A percentile compares a stretch with the other conserved stretches of the same genome.
phyloP scores from a whole-genome alignment of 2,329 filamentous ascomycete species.

The Trichoderma breve region DNA sequence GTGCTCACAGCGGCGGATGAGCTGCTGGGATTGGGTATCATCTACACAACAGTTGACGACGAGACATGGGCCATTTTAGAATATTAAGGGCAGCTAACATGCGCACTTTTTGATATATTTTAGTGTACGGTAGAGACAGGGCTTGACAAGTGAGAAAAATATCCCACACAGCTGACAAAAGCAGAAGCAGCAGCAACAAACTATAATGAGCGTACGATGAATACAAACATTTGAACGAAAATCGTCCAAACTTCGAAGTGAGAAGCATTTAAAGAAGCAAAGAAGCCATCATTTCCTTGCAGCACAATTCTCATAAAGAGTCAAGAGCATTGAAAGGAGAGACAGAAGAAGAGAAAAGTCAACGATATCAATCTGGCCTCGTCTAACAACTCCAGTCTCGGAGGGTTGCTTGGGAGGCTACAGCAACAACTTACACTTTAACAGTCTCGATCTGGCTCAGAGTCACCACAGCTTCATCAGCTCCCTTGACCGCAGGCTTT shows the following conservation, averaged over 20 bases:
- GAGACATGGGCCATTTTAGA: conserved; percentile 87
- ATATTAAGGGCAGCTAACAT: conserved; percentile 1
- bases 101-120: neutral
- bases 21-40: conserved; percentile 67
- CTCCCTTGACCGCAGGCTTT: conserved; percentile 23
- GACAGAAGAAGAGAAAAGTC: neutral
- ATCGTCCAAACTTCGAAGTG: neutral
- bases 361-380: neutral
- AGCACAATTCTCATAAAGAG: neutral
- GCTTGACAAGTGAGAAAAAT: neutral
- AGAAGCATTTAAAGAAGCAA: neutral
- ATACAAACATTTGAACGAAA: neutral
- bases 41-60: conserved; percentile 91
- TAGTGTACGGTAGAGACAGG: conserved; percentile 16
- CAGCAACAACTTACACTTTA: conserved; percentile 7
- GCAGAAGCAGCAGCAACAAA: neutral
- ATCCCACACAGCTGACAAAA: neutral
- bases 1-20: conserved; percentile 80
- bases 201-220: neutral
- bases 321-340: neutral
- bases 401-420: neutral
- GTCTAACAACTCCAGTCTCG: neutral
- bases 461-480: conserved; percentile 27
- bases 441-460: conserved; percentile 16
- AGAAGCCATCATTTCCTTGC: neutral